These are phyloP conservation scores for Claviceps arundinis DNA, from an alignment of 2,329 filamentous ascomycete genomes.

Conservation along the genomic window DNA sequence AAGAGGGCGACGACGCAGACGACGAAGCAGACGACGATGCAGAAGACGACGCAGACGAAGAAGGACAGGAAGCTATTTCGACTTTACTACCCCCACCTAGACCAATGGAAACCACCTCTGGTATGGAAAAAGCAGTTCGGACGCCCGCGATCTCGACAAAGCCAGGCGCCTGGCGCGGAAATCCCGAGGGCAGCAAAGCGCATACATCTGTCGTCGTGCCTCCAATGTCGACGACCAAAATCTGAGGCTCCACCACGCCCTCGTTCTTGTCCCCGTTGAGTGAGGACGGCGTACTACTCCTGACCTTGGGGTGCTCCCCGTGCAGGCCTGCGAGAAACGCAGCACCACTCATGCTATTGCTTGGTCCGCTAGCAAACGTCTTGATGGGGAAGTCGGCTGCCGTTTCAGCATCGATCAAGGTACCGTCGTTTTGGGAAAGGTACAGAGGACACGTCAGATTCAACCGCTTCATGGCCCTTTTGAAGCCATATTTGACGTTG, in stretches of 20 bases:
- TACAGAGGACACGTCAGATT: constrained; percentile 29
- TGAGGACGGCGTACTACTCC: too few relatives aligned
- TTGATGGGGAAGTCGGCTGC: constrained; percentile 37
- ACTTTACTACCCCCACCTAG: constrained; percentile 38
- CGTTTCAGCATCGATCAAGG: constrained; percentile 31
- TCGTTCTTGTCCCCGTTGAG: background rate
- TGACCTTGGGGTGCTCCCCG: constrained; percentile 7
- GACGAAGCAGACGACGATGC: background rate
- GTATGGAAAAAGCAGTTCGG: constrained; percentile 44
- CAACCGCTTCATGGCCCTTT: constrained; percentile 30
- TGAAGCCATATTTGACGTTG: constrained; percentile 33
- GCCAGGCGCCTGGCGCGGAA: constrained; percentile 44
- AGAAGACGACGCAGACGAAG: background rate
- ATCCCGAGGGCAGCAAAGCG: constrained; percentile 42
- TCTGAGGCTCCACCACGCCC: constrained; percentile 14
- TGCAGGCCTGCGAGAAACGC: constrained; percentile 39
- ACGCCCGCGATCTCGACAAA: constrained; percentile 46
- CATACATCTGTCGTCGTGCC: constrained; percentile 50
- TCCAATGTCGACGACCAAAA: constrained; percentile 44
- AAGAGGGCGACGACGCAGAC: background rate
- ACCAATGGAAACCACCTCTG: constrained; percentile 41
- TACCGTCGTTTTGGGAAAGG: constrained; percentile 41
- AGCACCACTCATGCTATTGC: constrained; percentile 39
- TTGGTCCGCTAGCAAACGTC: constrained; percentile 40
- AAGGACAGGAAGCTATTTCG: constrained; percentile 10